phyloP scores from a whole-genome alignment of 352 stramenopile species.

The Globisporangium yorkense region DNA sequence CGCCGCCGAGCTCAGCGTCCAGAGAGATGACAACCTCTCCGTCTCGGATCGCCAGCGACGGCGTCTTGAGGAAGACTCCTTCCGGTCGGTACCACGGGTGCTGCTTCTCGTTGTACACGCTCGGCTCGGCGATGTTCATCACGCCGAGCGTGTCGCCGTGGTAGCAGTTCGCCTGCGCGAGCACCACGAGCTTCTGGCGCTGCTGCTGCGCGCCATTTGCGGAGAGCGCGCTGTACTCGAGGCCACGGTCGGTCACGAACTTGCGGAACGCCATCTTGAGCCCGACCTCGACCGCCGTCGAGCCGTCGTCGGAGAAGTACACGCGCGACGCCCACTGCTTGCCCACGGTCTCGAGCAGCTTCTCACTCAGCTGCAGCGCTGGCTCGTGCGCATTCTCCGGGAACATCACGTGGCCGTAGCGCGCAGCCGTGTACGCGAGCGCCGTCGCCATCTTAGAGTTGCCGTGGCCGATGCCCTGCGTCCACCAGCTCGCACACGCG shows the following conservation, averaged over 20 bases:
- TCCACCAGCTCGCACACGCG: constrained; percentile 92
- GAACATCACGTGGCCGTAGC: constrained; percentile 93
- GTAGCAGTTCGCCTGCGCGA: constrained; percentile 89
- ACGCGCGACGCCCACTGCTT: constrained; percentile 83
- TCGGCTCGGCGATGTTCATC: constrained; percentile 89
- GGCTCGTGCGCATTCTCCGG: constrained; percentile 87
- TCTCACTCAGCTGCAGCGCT: constrained; percentile 71
- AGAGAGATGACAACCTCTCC: constrained; percentile 54
- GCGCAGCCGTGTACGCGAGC: constrained; percentile 83
- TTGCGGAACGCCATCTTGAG: constrained; percentile 92
- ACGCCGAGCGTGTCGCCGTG: constrained; percentile 89
- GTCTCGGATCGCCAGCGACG: constrained; percentile 59
- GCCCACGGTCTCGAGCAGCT: constrained; percentile 69
- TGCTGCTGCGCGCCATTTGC: constrained; percentile 9
- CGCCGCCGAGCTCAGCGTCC: constrained; percentile 35
- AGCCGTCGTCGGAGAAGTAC: constrained; percentile 91
- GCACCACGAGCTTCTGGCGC: constrained; percentile 56
- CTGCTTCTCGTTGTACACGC: constrained; percentile 89
- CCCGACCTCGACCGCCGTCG: constrained; percentile 87
- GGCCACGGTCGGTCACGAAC: constrained; percentile 58
- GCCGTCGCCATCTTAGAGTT: constrained; percentile 86
- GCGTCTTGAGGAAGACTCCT: constrained; percentile 74
- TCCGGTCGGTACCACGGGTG: constrained; percentile 89
- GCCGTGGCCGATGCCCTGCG: constrained; percentile 87
- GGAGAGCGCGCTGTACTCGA: constrained; percentile 51